These are phyloP conservation scores for Macrolepiota albuminosa DNA, from an alignment of 768 basidiomycete genomes.

Conservation along the genomic window DNA sequence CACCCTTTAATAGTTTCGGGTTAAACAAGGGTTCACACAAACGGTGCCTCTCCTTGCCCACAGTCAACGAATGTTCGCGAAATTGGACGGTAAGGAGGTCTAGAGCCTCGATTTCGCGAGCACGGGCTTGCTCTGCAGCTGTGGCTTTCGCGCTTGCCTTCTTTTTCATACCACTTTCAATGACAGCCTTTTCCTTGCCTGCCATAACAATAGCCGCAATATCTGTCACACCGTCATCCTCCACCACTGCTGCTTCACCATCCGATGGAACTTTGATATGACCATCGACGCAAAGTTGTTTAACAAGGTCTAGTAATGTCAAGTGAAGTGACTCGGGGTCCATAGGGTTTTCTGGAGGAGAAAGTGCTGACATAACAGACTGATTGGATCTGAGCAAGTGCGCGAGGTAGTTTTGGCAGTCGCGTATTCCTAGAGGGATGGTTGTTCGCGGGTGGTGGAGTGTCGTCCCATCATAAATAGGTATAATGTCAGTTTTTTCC, in stretches of 20 bases:
- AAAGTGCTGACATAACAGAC: constrained; percentile 52
- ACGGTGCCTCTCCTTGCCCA: constrained; percentile 86
- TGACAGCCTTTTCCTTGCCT: constrained; percentile 87
- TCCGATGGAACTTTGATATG: constrained; percentile 70
- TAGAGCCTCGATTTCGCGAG: constrained; percentile 76
- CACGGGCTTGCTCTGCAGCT: constrained; percentile 77
- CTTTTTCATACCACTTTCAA: constrained; percentile 81
- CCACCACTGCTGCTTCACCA: constrained; percentile 60
- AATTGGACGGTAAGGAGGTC: constrained; percentile 79
- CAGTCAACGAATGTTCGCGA: constrained; percentile 60
- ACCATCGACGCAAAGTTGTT: constrained; percentile 58
- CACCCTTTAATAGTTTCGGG: constrained; percentile 47
- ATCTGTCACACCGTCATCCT: constrained; percentile 85
- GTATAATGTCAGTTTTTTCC: constrained; percentile 70
- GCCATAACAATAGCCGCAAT: constrained; percentile 88
- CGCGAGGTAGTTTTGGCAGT: constrained; percentile 76
- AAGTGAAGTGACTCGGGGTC: constrained; percentile 42
- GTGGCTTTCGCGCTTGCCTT: constrained; percentile 66
- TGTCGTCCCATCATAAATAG: constrained; percentile 71
- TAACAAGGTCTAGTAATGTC: constrained; percentile 59
- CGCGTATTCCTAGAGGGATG: constrained; percentile 61
- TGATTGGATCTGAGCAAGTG: constrained; percentile 68
- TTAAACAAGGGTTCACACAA: constrained; percentile 91
- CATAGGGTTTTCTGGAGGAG: constrained; percentile 45
- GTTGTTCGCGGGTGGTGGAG: constrained; percentile 47